phyloP scores from a whole-genome alignment of 2,329 filamentous ascomycete species.

The Penicillium verrucosum region DNA sequence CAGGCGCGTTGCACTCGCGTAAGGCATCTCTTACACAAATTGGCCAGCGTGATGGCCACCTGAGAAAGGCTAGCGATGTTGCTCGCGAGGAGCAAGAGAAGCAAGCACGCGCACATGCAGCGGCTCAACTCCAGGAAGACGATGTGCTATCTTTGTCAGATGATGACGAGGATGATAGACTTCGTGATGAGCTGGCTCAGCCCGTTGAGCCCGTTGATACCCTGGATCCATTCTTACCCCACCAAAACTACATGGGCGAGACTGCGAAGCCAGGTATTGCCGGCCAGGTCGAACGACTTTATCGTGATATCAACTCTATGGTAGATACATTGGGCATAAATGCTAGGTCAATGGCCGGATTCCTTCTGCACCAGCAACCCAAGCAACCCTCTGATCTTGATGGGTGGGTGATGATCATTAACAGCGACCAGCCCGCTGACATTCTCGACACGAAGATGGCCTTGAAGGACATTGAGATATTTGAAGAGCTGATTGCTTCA shows the following conservation, averaged over 20 bases:
- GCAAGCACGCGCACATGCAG: conserved; percentile 28
- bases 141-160: conserved; percentile 40
- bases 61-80: conserved; percentile 24
- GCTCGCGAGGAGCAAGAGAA: conserved; percentile 30
- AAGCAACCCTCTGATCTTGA: conserved; percentile 51
- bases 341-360: conserved; percentile 61
- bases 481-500: conserved; percentile 63
- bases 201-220: conserved; percentile 44
- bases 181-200: conserved; percentile 44
- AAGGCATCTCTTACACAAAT: conserved; percentile 39
- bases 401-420: conserved; percentile 42
- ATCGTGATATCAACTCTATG: conserved; percentile 67
- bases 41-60: conserved; percentile 28
- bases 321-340: conserved; percentile 89
- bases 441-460: conserved; percentile 73
- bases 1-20: conserved; percentile 40
- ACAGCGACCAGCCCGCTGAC: conserved; percentile 55
- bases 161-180: conserved; percentile 48
- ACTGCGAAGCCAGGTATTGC: conserved; percentile 48
- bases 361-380: conserved; percentile 49
- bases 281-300: conserved; percentile 49
- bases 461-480: conserved; percentile 69
- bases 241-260: conserved; percentile 46
- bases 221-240: conserved; percentile 49
- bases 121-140: conserved; percentile 34